Base-by-base conservation (phyloP, 2,329 filamentous ascomycete genomes). In the Claviceps sp. region DNA sequence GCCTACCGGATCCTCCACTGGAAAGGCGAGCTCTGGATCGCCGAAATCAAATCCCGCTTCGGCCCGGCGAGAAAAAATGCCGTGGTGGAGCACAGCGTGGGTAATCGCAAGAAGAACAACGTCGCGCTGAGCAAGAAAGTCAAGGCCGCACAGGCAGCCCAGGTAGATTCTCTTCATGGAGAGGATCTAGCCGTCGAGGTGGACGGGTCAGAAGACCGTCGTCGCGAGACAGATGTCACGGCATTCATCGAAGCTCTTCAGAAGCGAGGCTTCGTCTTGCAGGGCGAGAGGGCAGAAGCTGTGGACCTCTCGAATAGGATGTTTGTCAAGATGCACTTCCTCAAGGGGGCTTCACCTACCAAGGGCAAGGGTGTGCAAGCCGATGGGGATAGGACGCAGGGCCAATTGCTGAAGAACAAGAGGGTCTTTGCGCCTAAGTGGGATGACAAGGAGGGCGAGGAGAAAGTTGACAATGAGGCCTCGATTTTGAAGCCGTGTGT, bases 251-350 rank as follows among this genome's bases (percentile, higher is more conserved):
- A 90, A 50, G 88, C 91, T 1, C 77, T 97, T 56, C 73, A 77
- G 49, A 82, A 83, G 59, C 77, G 90, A 20, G 93, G 93, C 0
- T 96, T 98, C 62, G 74, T 90, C n/a, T 75, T 96, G 34, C 85
- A 85, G 60, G 79, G 80, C 8, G 79, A 77, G 59, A 77, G 72
- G 56, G 67, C 67, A 24, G 63, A 67, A 47, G 79, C 84, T 0
- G 76, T 95, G 9, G 89, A 98, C 70, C 72, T 94, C 62, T 79
- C 78, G 52, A 98, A 98, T 71, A 94, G 86, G 71, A 98, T 98
- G 93, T 98, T 98, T 72, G 91, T 97, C 59, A 88, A 85, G 71
- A 91, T 98, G 88, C 82, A 85, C 60, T 98, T 98, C 68, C 74
- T 90, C 61, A 98, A 97, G 72, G 81, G 78, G n/a, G 81, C 81